Conservation (phyloP, 2,329 filamentous ascomycete species). For the Ascochyta viciae-villosae region DNA sequence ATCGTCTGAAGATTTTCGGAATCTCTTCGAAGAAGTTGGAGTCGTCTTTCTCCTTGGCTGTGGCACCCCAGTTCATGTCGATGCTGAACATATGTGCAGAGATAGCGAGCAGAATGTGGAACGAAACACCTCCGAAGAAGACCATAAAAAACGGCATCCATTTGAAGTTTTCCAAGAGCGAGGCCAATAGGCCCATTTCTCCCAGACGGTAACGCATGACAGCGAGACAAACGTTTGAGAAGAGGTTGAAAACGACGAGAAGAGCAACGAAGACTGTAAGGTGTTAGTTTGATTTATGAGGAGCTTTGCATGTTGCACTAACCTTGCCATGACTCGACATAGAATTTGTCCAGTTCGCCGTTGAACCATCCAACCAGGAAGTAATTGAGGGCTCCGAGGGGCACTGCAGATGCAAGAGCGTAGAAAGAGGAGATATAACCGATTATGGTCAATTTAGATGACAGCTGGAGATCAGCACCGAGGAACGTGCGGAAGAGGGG, state of each 20-base stretch:
- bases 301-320: neutral
- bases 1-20: constrained; percentile 77
- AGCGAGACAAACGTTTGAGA: constrained; percentile 66
- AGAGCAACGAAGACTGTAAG: constrained; percentile 58
- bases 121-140: constrained; percentile 79
- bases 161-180: constrained; percentile 64
- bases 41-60: constrained; percentile 79
- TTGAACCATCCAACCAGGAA: constrained; percentile 73
- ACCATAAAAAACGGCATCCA: constrained; percentile 72
- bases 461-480: constrained; percentile 64
- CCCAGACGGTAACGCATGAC: constrained; percentile 66
- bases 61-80: constrained; percentile 84
- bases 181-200: constrained; percentile 58
- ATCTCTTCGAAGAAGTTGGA: constrained; percentile 86
- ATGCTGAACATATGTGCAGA: constrained; percentile 84
- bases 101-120: constrained; percentile 80
- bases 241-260: constrained; percentile 67
- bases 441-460: constrained; percentile 72
- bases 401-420: constrained; percentile 69
- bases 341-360: constrained; percentile 78
- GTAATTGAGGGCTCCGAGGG: constrained; percentile 71
- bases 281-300: neutral
- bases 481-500: constrained; percentile 67
- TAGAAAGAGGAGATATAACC: constrained; percentile 74
- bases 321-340: constrained; percentile 72